phyloP scores from a whole-genome alignment of 805 yeast genomes.

The Lachancea sp. region DNA sequence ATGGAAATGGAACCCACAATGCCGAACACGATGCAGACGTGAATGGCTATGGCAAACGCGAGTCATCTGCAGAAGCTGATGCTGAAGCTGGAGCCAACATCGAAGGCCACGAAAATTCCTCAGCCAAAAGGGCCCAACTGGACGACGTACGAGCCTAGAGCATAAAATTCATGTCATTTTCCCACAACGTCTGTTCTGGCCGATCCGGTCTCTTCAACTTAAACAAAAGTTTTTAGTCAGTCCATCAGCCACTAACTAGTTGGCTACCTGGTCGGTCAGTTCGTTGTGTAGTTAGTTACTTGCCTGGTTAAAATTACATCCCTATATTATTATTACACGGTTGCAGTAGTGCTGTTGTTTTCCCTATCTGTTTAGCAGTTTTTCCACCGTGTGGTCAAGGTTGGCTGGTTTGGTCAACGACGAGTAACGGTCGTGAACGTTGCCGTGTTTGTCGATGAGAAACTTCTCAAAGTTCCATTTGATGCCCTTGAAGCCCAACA shows the following conservation, averaged over 20 bases:
- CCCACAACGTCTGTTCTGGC: too few species aligned
- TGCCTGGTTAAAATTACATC: not conserved
- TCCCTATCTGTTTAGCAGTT: constrained; percentile 34
- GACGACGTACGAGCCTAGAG: too few species aligned
- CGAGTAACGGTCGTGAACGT: constrained; percentile 54
- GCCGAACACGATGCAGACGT: not conserved
- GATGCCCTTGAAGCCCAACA: constrained; percentile 62
- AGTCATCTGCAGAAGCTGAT: too few species aligned
- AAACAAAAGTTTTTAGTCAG: too few species aligned
- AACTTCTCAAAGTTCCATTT: constrained; percentile 81
- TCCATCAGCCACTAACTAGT: too few species aligned
- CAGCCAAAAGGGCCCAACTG: not conserved
- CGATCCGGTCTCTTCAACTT: too few species aligned
- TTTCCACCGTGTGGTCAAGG: constrained; percentile 53
- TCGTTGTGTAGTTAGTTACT: too few species aligned
- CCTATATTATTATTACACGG: not conserved
- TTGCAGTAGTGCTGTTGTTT: not conserved
- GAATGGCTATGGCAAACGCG: too few species aligned
- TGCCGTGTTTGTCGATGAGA: constrained; percentile 47
- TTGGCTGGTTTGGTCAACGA: constrained; percentile 62
- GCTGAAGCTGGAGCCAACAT: too few species aligned
- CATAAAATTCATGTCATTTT: too few species aligned
- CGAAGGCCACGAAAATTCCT: not conserved
- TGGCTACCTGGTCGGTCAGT: too few species aligned
- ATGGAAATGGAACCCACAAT: not conserved